Evolutionary conservation across 2,329 filamentous ascomycete genomes (phyloP), one percentile per base, ranked within the genome.

Genomic region (Trichophyton rubrum): DNA sequence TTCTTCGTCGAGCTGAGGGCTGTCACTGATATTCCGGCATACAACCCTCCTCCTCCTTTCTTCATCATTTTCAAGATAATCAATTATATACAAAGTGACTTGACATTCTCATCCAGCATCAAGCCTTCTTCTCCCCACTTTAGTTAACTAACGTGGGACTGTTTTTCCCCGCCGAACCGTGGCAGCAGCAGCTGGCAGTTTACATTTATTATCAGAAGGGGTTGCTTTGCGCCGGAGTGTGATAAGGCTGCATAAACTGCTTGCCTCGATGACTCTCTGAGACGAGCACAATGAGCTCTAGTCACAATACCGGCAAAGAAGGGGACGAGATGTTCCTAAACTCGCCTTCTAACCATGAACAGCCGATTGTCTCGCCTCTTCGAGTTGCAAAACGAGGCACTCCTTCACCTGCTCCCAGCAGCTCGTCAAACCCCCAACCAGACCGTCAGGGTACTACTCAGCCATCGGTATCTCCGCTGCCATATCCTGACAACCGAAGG

Each of bases 261-360:
- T 27, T 15, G 22, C 33, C 22, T 53, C 47, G 47, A 53, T 53
- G 47, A 53, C 11, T 53, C 11, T 53, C 22, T 53, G 11, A n/a
- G 24, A 53, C 9, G 13, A 20, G 22, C 22, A 15, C 47, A 27
- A 57, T 57, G 55, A 57, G 55, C 22, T 57, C 55, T 79, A 80
- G 71, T 73, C 71, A 71, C 60, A 68, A 68, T 69, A 75, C 69
- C 60, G 86, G 86, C 68, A 79, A 86, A 66, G 83, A 86, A 27
- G 87, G 90, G 33, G 86, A 90, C 74, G 89, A 92, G 80, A 86
- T 95, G 78, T 92, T 95, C 77, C 82, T 95, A 65, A 74, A 79
- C 63, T 74, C 70, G 62, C 74, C 74, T n/a, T 69, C 68, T 58
- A 75, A 73, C 60, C 73, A 74, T 53, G 85, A 90, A 68, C 90